Conservation (phyloP, 306 rosid species). For the Myrica gale region DNA sequence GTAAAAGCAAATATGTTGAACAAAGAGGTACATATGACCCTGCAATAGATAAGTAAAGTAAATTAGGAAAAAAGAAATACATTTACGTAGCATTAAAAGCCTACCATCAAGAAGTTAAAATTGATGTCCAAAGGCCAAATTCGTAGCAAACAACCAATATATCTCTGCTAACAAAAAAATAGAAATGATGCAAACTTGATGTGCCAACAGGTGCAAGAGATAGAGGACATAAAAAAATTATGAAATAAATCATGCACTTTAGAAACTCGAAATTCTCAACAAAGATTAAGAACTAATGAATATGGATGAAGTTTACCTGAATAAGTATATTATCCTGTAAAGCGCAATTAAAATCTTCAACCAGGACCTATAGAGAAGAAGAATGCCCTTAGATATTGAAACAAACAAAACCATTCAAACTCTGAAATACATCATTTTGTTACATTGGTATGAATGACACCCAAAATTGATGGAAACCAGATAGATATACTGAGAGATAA, state of each 20-base stretch:
- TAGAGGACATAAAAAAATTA: constrained; percentile 11
- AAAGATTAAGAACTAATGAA: not conserved
- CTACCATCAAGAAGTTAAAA: not conserved
- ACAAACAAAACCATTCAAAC: not conserved
- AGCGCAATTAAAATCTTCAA: constrained; percentile 97
- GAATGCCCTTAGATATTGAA: constrained; percentile 11
- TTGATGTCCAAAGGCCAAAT: not conserved
- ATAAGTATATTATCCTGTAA: constrained; percentile 90
- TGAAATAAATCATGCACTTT: constrained; percentile 17
- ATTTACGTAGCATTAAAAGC: constrained; percentile 13
- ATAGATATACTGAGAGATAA: not conserved
- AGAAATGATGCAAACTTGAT: constrained; percentile 14
- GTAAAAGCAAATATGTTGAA: constrained; percentile 78
- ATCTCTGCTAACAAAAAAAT: constrained; percentile 16
- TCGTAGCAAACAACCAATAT: not conserved
- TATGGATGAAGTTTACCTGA: constrained; percentile 56
- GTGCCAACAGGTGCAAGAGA: constrained; percentile 16
- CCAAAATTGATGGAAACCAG: not conserved
- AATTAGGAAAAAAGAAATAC: constrained; percentile 35
- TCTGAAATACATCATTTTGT: not conserved
- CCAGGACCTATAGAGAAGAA: constrained; percentile 54
- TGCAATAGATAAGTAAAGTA: constrained; percentile 40
- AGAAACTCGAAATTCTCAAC: not conserved
- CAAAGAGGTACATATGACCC: constrained; percentile 98
- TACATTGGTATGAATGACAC: not conserved